Evolutionary conservation across 2,329 filamentous ascomycete genomes (phyloP).

Genomic region (Fusarium euwallaceae): DNA sequence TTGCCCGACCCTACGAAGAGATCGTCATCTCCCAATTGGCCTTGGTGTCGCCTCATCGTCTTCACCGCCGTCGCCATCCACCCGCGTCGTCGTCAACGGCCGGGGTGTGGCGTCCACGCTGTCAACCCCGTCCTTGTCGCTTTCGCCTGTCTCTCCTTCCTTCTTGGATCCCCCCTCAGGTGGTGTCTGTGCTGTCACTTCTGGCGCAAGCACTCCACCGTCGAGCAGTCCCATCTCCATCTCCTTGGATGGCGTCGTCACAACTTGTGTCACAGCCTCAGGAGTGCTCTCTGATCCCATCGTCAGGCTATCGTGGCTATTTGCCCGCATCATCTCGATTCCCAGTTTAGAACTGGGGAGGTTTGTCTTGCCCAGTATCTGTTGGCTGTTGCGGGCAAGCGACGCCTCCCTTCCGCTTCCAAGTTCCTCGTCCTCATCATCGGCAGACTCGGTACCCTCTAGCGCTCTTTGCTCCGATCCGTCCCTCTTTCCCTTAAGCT

Average conservation of each 20-base stretch:
- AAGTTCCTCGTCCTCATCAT: constrained; percentile 94
- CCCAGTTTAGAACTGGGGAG: constrained; percentile 89
- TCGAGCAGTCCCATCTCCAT: constrained; percentile 49
- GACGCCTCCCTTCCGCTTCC: constrained; percentile 66
- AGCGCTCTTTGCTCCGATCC: constrained; percentile 78
- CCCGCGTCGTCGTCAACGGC: constrained; percentile 44
- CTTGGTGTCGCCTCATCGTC: constrained; percentile 58
- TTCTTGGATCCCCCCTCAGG: constrained; percentile 37
- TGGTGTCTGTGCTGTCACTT: constrained; percentile 39
- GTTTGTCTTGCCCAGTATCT: constrained; percentile 60
- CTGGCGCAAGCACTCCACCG: constrained; percentile 16
- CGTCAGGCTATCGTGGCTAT: constrained; percentile 87
- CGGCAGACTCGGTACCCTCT: constrained; percentile 87
- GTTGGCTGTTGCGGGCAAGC: constrained; percentile 59
- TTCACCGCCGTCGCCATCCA: constrained; percentile 21
- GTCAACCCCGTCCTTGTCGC: constrained; percentile 27
- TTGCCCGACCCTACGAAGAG: background rate
- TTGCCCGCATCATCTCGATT: constrained; percentile 98
- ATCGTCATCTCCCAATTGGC: constrained; percentile 46
- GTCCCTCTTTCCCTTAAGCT: constrained; percentile 80
- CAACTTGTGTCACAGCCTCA: constrained; percentile 66
- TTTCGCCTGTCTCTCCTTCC: constrained; percentile 15
- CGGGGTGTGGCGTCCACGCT: constrained; percentile 61
- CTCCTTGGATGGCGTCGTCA: constrained; percentile 63
- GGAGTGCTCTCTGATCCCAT: constrained; percentile 63